phyloP scores from a whole-genome alignment of 108 stramenopile species.

The Nannochloropsis gaditana region DNA sequence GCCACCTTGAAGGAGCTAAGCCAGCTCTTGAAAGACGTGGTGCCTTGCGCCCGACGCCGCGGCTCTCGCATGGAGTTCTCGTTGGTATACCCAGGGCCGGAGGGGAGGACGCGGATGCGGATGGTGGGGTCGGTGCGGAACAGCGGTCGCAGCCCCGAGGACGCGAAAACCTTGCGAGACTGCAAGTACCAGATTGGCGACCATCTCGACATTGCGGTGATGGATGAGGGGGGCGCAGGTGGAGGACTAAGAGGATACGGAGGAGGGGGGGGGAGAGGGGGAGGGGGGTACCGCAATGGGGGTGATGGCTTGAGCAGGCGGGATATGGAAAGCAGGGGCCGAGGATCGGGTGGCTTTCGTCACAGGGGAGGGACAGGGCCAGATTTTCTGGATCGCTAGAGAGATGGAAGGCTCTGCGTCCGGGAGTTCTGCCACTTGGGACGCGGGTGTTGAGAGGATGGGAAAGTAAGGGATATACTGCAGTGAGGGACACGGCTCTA shows the following conservation, averaged over 20 bases:
- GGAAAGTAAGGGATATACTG: too few relatives aligned
- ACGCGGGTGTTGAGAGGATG: too few relatives aligned
- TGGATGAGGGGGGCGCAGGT: conserved; percentile 9
- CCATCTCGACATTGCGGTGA: background rate
- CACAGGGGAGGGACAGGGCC: background rate
- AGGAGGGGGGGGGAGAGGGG: background rate
- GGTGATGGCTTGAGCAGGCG: background rate
- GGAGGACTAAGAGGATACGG: background rate
- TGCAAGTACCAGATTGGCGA: conserved; percentile 4
- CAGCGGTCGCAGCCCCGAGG: background rate
- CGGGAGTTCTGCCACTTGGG: too few relatives aligned
- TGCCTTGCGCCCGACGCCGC: conserved; percentile 19
- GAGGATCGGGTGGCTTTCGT: background rate
- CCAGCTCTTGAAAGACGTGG: conserved; percentile 16
- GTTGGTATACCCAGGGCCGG: conserved; percentile 3
- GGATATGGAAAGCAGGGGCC: background rate
- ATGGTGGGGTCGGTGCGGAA: background rate
- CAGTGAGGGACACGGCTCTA: too few relatives aligned
- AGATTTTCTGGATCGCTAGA: background rate
- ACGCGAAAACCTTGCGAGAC: background rate
- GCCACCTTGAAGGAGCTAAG: conserved; percentile 17
- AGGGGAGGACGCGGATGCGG: background rate
- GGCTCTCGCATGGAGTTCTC: background rate
- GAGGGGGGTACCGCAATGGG: background rate
- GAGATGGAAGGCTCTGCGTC: background rate